Conservation (phyloP, 2,329 filamentous ascomycete genomes). For the Alternaria solani region DNA sequence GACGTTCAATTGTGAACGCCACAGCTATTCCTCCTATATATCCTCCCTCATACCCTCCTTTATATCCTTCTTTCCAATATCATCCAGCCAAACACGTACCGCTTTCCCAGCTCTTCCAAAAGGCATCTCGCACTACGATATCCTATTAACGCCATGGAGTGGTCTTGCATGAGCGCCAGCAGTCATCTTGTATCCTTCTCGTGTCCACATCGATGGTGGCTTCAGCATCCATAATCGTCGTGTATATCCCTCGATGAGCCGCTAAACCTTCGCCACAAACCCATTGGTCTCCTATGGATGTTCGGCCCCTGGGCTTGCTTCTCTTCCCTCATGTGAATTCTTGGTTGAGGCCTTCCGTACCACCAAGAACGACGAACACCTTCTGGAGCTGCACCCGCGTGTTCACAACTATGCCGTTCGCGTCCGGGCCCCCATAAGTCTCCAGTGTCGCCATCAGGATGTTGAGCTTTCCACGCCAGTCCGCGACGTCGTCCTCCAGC, state of each 20-base stretch:
- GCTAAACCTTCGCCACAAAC: no score
- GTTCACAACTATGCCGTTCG: not conserved
- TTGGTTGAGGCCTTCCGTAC: not conserved
- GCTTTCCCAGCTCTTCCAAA: not conserved
- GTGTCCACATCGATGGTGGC: not conserved
- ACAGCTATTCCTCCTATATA: not conserved
- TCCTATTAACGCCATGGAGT: not conserved
- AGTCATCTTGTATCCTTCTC: not conserved
- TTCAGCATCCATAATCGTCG: fast-evolving
- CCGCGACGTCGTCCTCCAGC: not conserved
- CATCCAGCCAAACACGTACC: not conserved
- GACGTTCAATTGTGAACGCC: not conserved
- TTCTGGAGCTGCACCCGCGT: not conserved
- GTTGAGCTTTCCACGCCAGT: not conserved
- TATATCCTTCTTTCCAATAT: fast-evolving
- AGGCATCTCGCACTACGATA: fast-evolving
- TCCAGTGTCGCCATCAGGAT: not conserved
- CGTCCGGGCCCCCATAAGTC: not conserved
- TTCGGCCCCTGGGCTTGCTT: not conserved
- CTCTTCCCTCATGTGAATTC: not conserved
- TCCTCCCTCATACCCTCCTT: no score
- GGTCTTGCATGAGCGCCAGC: not conserved
- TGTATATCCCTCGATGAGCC: not conserved
- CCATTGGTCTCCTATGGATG: not conserved
- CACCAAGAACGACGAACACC: not conserved